phyloP scores from a whole-genome alignment of 2,329 filamentous ascomycete genomes.

The Talaromyces sp. region DNA sequence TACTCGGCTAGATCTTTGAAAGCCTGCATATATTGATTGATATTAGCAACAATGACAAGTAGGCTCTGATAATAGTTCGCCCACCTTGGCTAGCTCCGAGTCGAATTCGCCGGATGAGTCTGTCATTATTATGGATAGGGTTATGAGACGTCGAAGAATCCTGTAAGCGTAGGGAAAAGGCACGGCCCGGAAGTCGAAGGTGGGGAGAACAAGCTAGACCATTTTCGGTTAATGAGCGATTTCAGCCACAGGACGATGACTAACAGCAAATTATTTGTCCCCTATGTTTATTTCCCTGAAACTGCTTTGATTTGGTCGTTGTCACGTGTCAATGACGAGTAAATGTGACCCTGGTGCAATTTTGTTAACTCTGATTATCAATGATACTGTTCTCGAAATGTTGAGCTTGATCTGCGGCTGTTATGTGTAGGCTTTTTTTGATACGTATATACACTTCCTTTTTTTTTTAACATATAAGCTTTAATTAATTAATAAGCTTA shows the following conservation, averaged over 20 bases:
- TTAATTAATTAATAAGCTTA: too few species aligned
- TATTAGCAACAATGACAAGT: background rate
- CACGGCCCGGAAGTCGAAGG: background rate
- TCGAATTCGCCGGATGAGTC: background rate
- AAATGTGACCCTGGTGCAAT: background rate
- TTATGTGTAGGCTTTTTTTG: too few species aligned
- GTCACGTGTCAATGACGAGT: background rate
- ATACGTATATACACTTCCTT: too few species aligned
- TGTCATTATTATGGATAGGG: background rate
- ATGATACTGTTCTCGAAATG: background rate
- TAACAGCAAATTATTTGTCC: background rate
- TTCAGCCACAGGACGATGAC: background rate
- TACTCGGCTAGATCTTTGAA: conserved; percentile 28
- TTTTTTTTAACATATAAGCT: too few species aligned
- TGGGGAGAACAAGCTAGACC: background rate
- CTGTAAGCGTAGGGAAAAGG: too few species aligned
- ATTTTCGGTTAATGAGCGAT: background rate
- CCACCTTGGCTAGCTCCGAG: background rate
- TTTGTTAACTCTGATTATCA: background rate
- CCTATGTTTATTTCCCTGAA: background rate
- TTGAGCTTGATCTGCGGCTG: background rate
- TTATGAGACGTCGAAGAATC: background rate
- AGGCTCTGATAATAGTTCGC: background rate
- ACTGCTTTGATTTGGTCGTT: background rate
- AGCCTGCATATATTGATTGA: conserved; percentile 15